A percentile compares a stretch with the other conserved stretches of the same genome.
Evolutionary conservation across 495 filamentous ascomycete species (phyloP).

Genomic region (Hypomontagnella monticulosa): DNA sequence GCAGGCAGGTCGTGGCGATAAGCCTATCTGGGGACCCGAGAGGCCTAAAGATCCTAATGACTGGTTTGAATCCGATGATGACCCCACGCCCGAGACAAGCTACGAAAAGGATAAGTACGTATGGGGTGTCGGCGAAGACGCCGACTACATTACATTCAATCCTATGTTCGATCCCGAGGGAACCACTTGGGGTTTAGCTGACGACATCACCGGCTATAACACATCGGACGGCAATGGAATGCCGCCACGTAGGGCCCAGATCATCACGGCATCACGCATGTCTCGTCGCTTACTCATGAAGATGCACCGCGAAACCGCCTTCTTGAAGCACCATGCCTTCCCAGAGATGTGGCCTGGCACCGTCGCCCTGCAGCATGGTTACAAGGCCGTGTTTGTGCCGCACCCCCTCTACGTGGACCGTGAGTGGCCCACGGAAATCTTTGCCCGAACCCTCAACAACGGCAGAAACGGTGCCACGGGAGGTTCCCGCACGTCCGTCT

Average conservation of each 20-base stretch:
- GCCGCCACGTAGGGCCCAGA: constrained; percentile 84
- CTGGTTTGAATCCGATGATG: constrained; percentile 72
- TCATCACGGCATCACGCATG: constrained; percentile 85
- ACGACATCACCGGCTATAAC: constrained; percentile 93
- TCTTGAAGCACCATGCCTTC: constrained; percentile 87
- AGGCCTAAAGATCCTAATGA: constrained; percentile 70
- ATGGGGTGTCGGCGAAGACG: constrained; percentile 93
- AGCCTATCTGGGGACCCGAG: constrained; percentile 86
- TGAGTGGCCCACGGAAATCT: constrained; percentile 81
- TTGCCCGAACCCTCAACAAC: constrained; percentile 84
- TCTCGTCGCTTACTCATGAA: constrained; percentile 80
- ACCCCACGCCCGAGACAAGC: constrained; percentile 73
- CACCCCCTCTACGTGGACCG: constrained; percentile 94
- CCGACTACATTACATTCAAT: constrained; percentile 92
- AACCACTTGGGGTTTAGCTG: constrained; percentile 86
- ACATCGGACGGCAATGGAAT: constrained; percentile 61
- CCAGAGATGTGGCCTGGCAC: constrained; percentile 96
- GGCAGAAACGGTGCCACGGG: constrained; percentile 81
- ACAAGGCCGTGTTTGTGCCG: constrained; percentile 93
- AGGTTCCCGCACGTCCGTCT: constrained; percentile 77
- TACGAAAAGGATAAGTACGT: constrained; percentile 81
- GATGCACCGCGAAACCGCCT: constrained; percentile 89
- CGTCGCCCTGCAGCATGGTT: constrained; percentile 87
- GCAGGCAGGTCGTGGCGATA: constrained; percentile 60
- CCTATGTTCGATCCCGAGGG: constrained; percentile 91